Conservation (phyloP, 1,284 basidiomycete genomes). For the Ceratobasidium sp. region DNA sequence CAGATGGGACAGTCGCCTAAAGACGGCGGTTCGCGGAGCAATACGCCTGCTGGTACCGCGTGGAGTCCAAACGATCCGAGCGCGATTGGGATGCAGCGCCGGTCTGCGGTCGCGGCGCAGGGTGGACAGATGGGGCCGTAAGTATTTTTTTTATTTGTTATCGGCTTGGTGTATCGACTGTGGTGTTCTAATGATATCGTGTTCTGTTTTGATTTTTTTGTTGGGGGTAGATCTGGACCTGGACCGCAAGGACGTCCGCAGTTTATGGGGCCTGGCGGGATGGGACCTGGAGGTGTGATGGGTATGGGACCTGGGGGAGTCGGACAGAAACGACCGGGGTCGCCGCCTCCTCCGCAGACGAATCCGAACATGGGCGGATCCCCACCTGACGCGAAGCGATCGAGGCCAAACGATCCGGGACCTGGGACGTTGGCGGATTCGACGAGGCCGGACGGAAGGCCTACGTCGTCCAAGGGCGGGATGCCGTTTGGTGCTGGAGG, state of each 20-base stretch:
- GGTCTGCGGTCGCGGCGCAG: constrained; percentile 25
- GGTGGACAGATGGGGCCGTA: constrained; percentile 41
- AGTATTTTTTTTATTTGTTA: constrained; percentile 27
- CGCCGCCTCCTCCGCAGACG: constrained; percentile 27
- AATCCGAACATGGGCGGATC: constrained; percentile 6
- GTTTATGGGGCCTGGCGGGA: constrained; percentile 25
- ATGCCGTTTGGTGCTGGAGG: constrained; percentile 33
- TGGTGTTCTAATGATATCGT: constrained; percentile 21
- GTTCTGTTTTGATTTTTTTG: constrained; percentile 15
- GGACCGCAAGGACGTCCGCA: constrained; percentile 18
- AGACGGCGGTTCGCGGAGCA: constrained; percentile 8
- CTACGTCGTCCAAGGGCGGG: constrained; percentile 31
- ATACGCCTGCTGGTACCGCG: constrained; percentile 15
- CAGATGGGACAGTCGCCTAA: constrained; percentile 30
- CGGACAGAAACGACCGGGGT: constrained; percentile 35
- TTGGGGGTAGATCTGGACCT: constrained; percentile 10
- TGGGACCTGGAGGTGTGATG: neutral
- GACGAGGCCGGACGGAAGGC: constrained; percentile 28
- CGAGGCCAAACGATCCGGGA: constrained; percentile 34
- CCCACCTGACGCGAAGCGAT: constrained; percentile 34
- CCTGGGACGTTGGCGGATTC: constrained; percentile 21
- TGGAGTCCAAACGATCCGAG: neutral
- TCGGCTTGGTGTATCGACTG: constrained; percentile 4
- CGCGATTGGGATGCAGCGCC: constrained; percentile 4
- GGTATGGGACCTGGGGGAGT: neutral